These are phyloP conservation scores for Pseudocercospora fuligena DNA, from an alignment of 2,329 filamentous ascomycete species.

Conservation along the genomic window DNA sequence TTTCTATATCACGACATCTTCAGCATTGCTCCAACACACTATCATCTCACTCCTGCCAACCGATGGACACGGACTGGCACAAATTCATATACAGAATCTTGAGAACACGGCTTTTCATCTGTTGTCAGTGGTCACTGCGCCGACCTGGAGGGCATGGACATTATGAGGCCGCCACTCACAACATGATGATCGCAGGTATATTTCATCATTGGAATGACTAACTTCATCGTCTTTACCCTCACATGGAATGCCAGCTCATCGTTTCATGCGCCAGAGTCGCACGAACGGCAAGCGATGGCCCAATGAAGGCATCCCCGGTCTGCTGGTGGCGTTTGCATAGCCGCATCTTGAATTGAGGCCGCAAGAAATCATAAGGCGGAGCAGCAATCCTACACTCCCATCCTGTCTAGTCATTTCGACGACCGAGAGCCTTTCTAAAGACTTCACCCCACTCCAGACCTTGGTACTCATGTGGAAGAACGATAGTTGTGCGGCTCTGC, in stretches of 20 bases:
- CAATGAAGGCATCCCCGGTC: constrained; percentile 1
- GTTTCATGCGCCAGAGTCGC: constrained; percentile 1
- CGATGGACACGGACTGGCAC: too few relatives aligned
- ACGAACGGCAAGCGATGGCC: not conserved
- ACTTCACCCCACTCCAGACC: not conserved
- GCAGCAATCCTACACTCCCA: not conserved
- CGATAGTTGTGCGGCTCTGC: constrained; percentile 1
- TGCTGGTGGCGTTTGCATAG: constrained; percentile 6
- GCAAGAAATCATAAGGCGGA: constrained; percentile 4
- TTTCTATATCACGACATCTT: not conserved
- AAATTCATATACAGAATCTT: too few relatives aligned
- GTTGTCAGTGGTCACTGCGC: not conserved
- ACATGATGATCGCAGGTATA: not conserved
- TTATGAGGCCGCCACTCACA: not conserved
- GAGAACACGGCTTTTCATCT: not conserved
- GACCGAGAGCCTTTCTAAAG: not conserved
- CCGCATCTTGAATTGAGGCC: constrained; percentile 3
- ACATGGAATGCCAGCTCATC: constrained; percentile 3
- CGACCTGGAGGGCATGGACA: not conserved
- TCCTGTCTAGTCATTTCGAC: not conserved
- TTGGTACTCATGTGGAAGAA: not conserved
- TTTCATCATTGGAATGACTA: too few relatives aligned
- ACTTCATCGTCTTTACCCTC: not conserved
- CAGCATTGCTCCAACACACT: too few relatives aligned
- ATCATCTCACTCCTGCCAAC: too few relatives aligned